Evolutionary conservation across 306 rosid genomes (phyloP), one percentile per base, ranked within the genome.

Genomic region (Potentilla sterilis): DNA sequence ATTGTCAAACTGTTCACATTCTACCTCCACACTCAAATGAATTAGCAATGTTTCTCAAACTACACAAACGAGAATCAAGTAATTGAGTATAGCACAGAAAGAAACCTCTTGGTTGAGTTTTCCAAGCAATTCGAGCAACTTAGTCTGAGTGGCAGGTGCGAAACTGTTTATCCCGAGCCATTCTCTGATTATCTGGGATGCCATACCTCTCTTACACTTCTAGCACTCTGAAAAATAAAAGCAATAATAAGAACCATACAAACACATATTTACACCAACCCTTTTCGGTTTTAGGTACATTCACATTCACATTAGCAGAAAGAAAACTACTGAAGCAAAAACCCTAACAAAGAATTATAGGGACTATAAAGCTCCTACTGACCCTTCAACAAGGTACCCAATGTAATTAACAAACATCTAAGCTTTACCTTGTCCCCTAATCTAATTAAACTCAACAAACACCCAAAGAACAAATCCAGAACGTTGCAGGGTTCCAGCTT

Each of bases 131-230:
- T 92, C 96, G 76, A 89, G 84, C 86, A 95, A 75, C 83, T 90
- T 95, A 40, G 86, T 86, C 87, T 95, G 99, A 3, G 99, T 95
- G 58, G 97, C 96, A 51, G 87, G 78, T 11, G 99, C 96, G 67
- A 95, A 95, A 21, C 88, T 81, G 81, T 90, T 92, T 75, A 92
- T 87, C 79, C 99, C 97, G 3, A 86, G 78, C 99, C 99, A 95
- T 67, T 95, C 99, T 63, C 97, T 92, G 14, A 87, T 47, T n/a
- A 79, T 44, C 69, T 75, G 92, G 52, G 97, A 85, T 28, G 97
- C 97, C 99, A 95, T 87, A 12, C 48, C 77, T 35, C 34, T 55
- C 63, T 76, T 51, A 64, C 63, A 10, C 34, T 75, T 73, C 69
- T 55, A 16, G 59, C 74, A 38, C 51, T 46, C 43, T 79, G 68